A percentile compares a stretch with the other conserved stretches of the same genome.
Conservation (phyloP, 192 early-diverging fungal species). For the Paraglomus occultum region DNA sequence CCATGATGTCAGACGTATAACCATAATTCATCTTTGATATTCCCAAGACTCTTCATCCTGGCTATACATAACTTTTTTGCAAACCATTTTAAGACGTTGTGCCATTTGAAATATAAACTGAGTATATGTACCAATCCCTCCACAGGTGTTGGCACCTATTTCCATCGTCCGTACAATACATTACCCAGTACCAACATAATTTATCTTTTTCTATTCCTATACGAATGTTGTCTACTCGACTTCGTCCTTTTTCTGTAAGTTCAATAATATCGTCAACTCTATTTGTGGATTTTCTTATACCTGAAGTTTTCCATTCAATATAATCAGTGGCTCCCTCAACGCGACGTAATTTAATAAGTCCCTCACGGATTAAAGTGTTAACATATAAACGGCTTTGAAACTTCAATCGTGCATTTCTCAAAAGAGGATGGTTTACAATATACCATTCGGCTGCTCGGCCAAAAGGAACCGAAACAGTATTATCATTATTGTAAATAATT, state of each 20-base stretch:
- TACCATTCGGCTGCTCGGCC: constrained; percentile 7
- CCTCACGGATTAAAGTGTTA: neutral
- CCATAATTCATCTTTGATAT: too few species aligned
- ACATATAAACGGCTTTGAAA: neutral
- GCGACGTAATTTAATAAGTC: neutral
- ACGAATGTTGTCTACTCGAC: neutral
- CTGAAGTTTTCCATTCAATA: neutral
- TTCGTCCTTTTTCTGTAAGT: neutral
- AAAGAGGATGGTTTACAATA: constrained; percentile 10
- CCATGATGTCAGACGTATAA: too few species aligned
- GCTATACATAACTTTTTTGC: too few species aligned
- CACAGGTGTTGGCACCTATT: constrained; percentile 4
- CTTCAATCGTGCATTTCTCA: constrained; percentile 2
- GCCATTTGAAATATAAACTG: too few species aligned
- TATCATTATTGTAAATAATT: constrained; percentile 4
- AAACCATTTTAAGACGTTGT: too few species aligned
- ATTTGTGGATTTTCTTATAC: constrained; percentile 8
- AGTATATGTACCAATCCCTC: too few species aligned
- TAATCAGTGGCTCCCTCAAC: constrained; percentile 2
- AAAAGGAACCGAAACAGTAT: constrained; percentile 10
- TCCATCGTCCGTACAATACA: constrained; percentile 4
- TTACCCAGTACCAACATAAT: constrained; percentile 3
- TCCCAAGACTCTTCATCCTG: too few species aligned
- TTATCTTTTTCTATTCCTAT: neutral
- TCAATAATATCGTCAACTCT: neutral